Evolutionary conservation across 1,284 basidiomycete genomes (phyloP), one percentile per base, ranked within the genome.

Genomic region (Serendipita sp.): DNA sequence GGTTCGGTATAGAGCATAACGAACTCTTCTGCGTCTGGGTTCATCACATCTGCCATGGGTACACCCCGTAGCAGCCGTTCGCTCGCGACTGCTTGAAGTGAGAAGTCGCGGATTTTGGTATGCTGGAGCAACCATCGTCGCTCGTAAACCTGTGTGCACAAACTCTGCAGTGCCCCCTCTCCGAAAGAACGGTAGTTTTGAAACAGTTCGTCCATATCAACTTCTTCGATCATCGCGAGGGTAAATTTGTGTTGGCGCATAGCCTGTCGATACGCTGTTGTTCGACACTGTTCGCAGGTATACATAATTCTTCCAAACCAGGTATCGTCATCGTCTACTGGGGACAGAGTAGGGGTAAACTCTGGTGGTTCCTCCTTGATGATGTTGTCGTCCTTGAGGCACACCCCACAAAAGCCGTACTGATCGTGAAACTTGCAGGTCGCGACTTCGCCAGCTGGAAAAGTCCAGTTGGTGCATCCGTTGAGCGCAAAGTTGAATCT

Each of bases 161-260:
- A 3, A 2, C 34, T 35, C 34, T 58, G 53, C 26, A 58, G 22
- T n/a, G 53, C 22, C 5, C 53, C 53, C 34, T 58, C 53, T n/a
- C 53, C 53, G 17, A 32, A 58, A 12, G 53, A n/a, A n/a, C 32
- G 53, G 32, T 58, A 58, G 29, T 58, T 58, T 8, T 22, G n/a
- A 58, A 58, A 58, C 17, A 32, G 29, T 30, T 58, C 53, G 53
- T 58, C 53, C 53, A 58, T 58, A 29, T 58, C 53, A 29, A 35
- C 34, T 26, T 26, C 29, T n/a, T 58, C 22, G 32, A 32, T 32
- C 26, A 58, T 58, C 15, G 15, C n/a, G 15, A 17, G 4, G 34
- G 17, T 58, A 32, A 58, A n/a, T 10, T 35, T 35, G 53, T 58
- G 53, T 32, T 35, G 53, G 29, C 34, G 26, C 53, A 58, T 58